phyloP scores from a whole-genome alignment of 2,329 filamentous ascomycete species.

The Pseudopyrenochaeta lycopersici region DNA sequence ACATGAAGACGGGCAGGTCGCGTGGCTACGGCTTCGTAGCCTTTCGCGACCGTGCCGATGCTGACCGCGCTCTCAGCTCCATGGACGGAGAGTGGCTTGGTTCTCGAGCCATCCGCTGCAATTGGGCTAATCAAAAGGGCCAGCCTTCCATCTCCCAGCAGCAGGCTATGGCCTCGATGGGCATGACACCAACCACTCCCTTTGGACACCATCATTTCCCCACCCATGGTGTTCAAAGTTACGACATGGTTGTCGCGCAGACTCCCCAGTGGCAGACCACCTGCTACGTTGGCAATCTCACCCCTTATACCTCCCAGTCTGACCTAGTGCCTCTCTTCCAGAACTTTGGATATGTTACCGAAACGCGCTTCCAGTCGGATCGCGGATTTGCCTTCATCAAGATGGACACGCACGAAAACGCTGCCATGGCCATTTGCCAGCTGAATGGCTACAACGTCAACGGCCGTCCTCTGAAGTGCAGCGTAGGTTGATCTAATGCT shows the following conservation, averaged over 20 bases:
- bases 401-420: slow-evolving; percentile 98
- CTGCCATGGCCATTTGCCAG: slow-evolving; percentile 97
- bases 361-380: slow-evolving; percentile 97
- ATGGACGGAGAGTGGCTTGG: slow-evolving; percentile 99
- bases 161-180: slow-evolving; percentile 96
- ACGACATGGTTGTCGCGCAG: slow-evolving; percentile 95
- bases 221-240: slow-evolving; percentile 94
- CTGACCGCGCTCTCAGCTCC: slow-evolving; percentile 93
- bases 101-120: slow-evolving; percentile 96
- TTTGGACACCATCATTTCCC: slow-evolving; percentile 98
- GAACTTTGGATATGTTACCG: slow-evolving; percentile 97
- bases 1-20: slow-evolving; percentile 99
- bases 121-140: slow-evolving; percentile 99
- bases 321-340: slow-evolving; percentile 98
- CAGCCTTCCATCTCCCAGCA: slow-evolving; percentile 98
- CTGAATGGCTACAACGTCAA: slow-evolving; percentile 98
- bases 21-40: slow-evolving; percentile 98
- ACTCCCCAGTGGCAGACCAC: slow-evolving; percentile 98
- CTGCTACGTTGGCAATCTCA: slow-evolving; percentile 96
- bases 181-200: slow-evolving; percentile 95
- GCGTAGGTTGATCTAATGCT: slow-evolving; percentile 73
- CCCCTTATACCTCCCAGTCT: slow-evolving; percentile 95
- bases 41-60: slow-evolving; percentile 91
- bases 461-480: slow-evolving; percentile 95
- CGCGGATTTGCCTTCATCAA: slow-evolving; percentile 98